phyloP scores from a whole-genome alignment of 768 basidiomycete genomes.

The Brasilioporus rufonigricans region DNA sequence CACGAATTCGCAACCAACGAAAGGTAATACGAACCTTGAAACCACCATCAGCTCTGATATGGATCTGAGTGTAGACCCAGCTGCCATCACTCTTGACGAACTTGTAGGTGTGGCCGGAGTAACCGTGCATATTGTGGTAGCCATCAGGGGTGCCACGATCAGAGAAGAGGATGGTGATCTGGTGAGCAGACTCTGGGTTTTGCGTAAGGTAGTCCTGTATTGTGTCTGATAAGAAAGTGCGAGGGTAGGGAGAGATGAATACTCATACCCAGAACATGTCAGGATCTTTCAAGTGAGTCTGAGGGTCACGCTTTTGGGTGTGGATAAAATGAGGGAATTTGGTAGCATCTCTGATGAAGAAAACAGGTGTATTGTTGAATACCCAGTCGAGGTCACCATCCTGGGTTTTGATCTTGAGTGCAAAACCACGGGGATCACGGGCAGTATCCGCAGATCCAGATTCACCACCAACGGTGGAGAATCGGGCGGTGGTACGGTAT shows the following conservation, averaged over 20 bases:
- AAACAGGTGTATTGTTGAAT: slow-evolving; percentile 89
- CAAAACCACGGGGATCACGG: slow-evolving; percentile 92
- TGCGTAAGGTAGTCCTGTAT: slow-evolving; percentile 81
- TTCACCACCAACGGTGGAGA: slow-evolving; percentile 93
- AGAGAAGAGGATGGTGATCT: slow-evolving; percentile 88
- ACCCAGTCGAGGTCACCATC: slow-evolving; percentile 94
- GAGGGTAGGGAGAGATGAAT: not conserved
- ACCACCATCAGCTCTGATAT: slow-evolving; percentile 74
- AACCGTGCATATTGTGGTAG: slow-evolving; percentile 87
- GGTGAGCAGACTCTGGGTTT: slow-evolving; percentile 88
- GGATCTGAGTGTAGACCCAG: slow-evolving; percentile 86
- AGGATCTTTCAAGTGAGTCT: slow-evolving; percentile 86
- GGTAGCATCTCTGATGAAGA: slow-evolving; percentile 84
- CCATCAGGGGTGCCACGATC: slow-evolving; percentile 93
- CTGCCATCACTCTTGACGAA: slow-evolving; percentile 82
- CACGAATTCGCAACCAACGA: not conserved
- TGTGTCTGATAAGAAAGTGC: not conserved
- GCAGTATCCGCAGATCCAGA: slow-evolving; percentile 88
- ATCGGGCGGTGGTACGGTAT: slow-evolving; percentile 75
- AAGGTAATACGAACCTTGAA: slow-evolving; percentile 55
- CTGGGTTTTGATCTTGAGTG: slow-evolving; percentile 83
- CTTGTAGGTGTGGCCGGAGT: slow-evolving; percentile 91
- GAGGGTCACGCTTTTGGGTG: slow-evolving; percentile 88
- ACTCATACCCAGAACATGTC: slow-evolving; percentile 77
- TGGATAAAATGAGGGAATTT: slow-evolving; percentile 96